phyloP scores from a whole-genome alignment of 2,329 filamentous ascomycete genomes.

The Aspergillus sp. region DNA sequence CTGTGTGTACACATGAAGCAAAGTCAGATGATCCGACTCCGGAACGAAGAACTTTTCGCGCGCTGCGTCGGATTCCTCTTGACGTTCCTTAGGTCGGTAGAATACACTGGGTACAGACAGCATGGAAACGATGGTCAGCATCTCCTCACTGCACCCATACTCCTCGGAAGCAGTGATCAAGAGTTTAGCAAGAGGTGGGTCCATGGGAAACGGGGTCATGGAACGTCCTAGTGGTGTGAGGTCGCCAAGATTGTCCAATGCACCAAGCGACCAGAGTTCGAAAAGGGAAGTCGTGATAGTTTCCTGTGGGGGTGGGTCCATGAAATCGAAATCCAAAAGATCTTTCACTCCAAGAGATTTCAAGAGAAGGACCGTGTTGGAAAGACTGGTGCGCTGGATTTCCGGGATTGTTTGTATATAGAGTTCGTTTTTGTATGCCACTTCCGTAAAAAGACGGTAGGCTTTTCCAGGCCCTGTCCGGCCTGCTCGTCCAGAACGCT shows the following conservation, averaged over 20 bases:
- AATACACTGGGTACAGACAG: conserved; percentile 94
- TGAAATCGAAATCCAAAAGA: conserved; percentile 94
- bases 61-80: conserved; percentile 92
- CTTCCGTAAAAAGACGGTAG: conserved; percentile 89
- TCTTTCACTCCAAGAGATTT: conserved; percentile 95
- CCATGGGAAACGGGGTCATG: conserved; percentile 99
- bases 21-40: conserved; percentile 92
- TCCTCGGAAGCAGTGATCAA: conserved; percentile 85
- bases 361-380: conserved; percentile 88
- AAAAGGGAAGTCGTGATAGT: conserved; percentile 97
- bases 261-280: conserved; percentile 93
- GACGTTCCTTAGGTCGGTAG: conserved; percentile 91
- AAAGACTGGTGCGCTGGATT: conserved; percentile 92
- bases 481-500: conserved; percentile 88
- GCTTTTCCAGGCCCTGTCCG: conserved; percentile 93
- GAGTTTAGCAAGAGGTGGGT: conserved; percentile 89
- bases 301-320: conserved; percentile 97
- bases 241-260: conserved; percentile 88
- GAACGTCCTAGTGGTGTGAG: conserved; percentile 79
- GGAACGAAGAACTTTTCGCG: conserved; percentile 98
- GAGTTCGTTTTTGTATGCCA: conserved; percentile 91
- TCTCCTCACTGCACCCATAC: conserved; percentile 93
- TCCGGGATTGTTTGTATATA: conserved; percentile 97
- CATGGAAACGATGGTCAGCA: conserved; percentile 98
- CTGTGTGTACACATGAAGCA: conserved; percentile 91